phyloP scores from a whole-genome alignment of 208 protist species.

The Acanthamoeba divionensis region DNA sequence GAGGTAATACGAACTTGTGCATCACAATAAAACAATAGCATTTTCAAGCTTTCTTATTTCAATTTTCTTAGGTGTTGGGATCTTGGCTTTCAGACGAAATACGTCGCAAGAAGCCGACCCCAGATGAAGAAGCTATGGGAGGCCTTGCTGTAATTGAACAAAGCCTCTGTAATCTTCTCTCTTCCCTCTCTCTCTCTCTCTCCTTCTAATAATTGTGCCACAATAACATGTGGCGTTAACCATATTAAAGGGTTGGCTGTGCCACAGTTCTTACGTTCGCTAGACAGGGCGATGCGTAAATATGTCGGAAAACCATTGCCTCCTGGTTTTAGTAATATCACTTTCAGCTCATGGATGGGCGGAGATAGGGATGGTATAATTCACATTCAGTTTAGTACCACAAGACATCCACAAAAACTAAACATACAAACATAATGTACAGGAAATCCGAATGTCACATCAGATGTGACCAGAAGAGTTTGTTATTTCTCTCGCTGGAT shows the following conservation, averaged over 20 bases:
- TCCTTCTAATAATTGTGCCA: no score
- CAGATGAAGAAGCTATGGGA: constrained; percentile 72
- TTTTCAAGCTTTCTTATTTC: no score
- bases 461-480: constrained; percentile 60
- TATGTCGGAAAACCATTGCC: constrained; percentile 37
- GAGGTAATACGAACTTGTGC: no score
- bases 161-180: constrained; percentile 60
- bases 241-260: constrained; percentile 57
- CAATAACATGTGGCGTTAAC: not conserved
- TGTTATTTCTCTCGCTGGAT: constrained; percentile 52
- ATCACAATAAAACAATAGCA: no score
- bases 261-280: constrained; percentile 63
- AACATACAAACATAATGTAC: no score
- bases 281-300: constrained; percentile 50
- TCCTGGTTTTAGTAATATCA: not conserved
- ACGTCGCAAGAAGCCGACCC: constrained; percentile 63
- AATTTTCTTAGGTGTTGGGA: not conserved
- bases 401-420: no score
- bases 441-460: constrained; percentile 74
- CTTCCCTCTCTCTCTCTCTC: no score
- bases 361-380: constrained; percentile 79
- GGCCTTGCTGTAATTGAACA: constrained; percentile 73
- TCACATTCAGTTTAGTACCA: no score
- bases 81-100: constrained; percentile 67
- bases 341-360: constrained; percentile 74